Percentiles rank a stretch among this genome's conserved stretches.
These are phyloP conservation scores for Pelargonium myrrhifolium DNA, from an alignment of 441 rosid species.

Conservation along the genomic window DNA sequence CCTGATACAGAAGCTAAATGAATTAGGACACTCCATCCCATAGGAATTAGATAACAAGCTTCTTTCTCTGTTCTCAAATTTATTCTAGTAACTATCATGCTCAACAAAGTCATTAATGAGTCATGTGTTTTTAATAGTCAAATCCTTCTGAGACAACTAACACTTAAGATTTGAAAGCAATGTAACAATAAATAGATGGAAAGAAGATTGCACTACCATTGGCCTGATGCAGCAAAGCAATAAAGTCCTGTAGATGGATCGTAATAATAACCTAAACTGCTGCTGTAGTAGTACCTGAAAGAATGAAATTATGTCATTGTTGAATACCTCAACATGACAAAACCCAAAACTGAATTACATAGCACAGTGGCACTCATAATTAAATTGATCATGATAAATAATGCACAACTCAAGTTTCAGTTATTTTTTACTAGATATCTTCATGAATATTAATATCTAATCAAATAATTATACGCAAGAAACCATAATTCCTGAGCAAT, in stretches of 20 bases:
- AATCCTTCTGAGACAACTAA: background rate
- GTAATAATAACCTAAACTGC: constrained; percentile 78
- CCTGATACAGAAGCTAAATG: background rate
- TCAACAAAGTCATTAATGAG: background rate
- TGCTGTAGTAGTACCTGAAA: constrained; percentile 86
- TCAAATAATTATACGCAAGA: background rate
- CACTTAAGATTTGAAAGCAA: background rate
- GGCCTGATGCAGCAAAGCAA: constrained; percentile 71
- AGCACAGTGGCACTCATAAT: background rate
- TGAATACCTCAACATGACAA: background rate
- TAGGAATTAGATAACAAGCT: background rate
- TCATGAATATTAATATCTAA: background rate
- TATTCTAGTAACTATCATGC: background rate
- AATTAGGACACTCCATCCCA: background rate
- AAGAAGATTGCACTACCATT: constrained; percentile 47
- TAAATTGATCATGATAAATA: background rate
- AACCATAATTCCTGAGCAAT: background rate
- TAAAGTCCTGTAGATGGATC: constrained; percentile 74
- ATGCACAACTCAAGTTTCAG: background rate
- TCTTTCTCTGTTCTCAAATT: background rate
- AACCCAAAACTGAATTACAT: background rate
- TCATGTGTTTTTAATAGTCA: background rate
- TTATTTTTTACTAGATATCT: background rate
- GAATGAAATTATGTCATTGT: background rate
- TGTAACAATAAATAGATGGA: background rate